Conservation (phyloP, 2,329 filamentous ascomycete species). For the Capronia americana region DNA sequence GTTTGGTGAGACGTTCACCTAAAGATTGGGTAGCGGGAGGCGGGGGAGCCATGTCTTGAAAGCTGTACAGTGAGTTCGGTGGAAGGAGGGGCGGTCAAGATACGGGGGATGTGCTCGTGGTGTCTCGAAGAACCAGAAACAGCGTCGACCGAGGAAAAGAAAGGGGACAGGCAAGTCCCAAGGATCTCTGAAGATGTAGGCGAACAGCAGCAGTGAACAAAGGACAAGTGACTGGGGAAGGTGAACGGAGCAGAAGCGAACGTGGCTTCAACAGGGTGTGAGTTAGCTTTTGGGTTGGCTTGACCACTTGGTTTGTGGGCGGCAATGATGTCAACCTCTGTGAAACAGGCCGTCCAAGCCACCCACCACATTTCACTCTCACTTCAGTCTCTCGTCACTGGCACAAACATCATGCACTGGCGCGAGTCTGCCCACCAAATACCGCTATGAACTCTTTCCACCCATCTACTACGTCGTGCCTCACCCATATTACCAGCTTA, state of each 20-base stretch:
- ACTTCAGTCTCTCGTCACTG: too few species aligned
- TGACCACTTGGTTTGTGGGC: slow-evolving; percentile 2
- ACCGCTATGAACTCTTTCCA: background rate
- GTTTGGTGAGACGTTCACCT: slow-evolving; percentile 73
- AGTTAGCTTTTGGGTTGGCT: slow-evolving; percentile 9
- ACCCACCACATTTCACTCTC: background rate
- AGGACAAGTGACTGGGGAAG: background rate
- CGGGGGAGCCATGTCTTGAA: slow-evolving; percentile 70
- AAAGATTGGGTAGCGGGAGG: slow-evolving; percentile 73
- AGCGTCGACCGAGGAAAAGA: background rate
- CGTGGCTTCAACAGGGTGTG: slow-evolving; percentile 1
- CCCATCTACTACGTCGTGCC: background rate
- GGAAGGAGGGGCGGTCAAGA: slow-evolving; percentile 3
- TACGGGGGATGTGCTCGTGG: background rate
- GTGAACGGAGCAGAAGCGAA: slow-evolving; percentile 8
- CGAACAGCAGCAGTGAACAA: background rate
- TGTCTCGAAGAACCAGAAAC: background rate
- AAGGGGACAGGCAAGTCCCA: background rate
- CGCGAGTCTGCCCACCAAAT: background rate
- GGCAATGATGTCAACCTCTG: slow-evolving; percentile 11
- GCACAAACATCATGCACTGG: background rate
- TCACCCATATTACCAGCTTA: background rate
- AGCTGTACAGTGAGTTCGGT: slow-evolving; percentile 27
- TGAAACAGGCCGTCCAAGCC: slow-evolving; percentile 6
- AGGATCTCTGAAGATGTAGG: background rate